Conservation (phyloP, 495 filamentous ascomycete species). For the Penicillium arizonense region DNA sequence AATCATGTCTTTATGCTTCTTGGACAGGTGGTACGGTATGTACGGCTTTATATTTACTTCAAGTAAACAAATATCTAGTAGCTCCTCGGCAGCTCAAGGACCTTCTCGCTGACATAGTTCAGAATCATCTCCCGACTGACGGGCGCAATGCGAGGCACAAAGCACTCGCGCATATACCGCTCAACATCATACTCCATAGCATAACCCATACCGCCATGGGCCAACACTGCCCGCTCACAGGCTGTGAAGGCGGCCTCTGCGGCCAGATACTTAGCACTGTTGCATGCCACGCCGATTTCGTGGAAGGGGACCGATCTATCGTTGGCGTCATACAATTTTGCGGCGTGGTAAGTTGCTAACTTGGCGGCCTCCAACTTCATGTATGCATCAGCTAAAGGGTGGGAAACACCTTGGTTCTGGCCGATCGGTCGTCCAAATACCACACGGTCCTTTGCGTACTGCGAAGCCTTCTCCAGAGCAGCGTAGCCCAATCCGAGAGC, state of each 20-base stretch:
- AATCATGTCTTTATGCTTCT: neutral
- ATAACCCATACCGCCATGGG: conserved; percentile 76
- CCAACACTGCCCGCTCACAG: conserved; percentile 67
- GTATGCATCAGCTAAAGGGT: conserved; percentile 70
- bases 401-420: conserved; percentile 71
- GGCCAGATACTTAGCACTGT: conserved; percentile 75
- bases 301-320: conserved; percentile 57
- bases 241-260: conserved; percentile 76
- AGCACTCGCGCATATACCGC: conserved; percentile 69
- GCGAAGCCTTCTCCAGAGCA: conserved; percentile 61
- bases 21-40: neutral
- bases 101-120: conserved; percentile 76
- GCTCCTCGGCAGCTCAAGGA: conserved; percentile 52
- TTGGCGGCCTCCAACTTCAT: conserved; percentile 82
- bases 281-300: conserved; percentile 68
- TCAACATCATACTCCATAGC: conserved; percentile 79
- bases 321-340: conserved; percentile 65
- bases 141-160: conserved; percentile 73
- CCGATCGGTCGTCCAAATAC: conserved; percentile 73
- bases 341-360: conserved; percentile 74
- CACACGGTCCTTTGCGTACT: conserved; percentile 65
- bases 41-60: no score
- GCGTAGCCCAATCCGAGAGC: conserved; percentile 75
- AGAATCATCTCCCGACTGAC: conserved; percentile 79
- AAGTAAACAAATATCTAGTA: conserved; percentile 31